phyloP scores from a whole-genome alignment of 257 asterid genomes.

The Gynochthodes officinalis region DNA sequence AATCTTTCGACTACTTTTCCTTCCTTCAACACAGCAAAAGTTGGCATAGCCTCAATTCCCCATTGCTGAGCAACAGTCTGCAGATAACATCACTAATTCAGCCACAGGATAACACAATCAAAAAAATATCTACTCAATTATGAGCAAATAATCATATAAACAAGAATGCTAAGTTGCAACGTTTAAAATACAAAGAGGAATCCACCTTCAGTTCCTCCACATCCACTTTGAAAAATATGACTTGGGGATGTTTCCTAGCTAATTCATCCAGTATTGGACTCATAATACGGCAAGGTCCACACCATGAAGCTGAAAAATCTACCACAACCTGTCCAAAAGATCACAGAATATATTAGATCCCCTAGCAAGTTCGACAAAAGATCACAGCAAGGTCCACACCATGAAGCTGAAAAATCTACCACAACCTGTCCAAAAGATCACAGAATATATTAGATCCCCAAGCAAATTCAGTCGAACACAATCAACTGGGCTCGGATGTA shows the following conservation, averaged over 20 bases:
- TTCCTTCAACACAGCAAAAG: slow-evolving; percentile 60
- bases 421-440: slow-evolving; percentile 34
- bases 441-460: too few relatives aligned
- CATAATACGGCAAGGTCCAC: slow-evolving; percentile 79
- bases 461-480: too few relatives aligned
- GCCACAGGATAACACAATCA: too few relatives aligned
- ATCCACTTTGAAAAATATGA: slow-evolving; percentile 74
- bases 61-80: slow-evolving; percentile 50
- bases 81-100: not conserved
- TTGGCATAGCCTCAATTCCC: slow-evolving; percentile 71
- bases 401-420: slow-evolving; percentile 77
- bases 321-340: slow-evolving; percentile 55
- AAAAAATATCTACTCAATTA: not conserved
- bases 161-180: not conserved
- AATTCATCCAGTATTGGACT: slow-evolving; percentile 62
- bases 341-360: too few relatives aligned
- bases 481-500: too few relatives aligned
- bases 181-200: not conserved
- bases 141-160: not conserved
- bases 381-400: slow-evolving; percentile 91
- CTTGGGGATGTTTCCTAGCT: slow-evolving; percentile 53
- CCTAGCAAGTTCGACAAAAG: too few relatives aligned
- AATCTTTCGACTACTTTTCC: slow-evolving; percentile 57
- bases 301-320: slow-evolving; percentile 87
- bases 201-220: slow-evolving; percentile 73